Conservation (phyloP, 805 yeast species). For the Isabelozyma gotoi region DNA sequence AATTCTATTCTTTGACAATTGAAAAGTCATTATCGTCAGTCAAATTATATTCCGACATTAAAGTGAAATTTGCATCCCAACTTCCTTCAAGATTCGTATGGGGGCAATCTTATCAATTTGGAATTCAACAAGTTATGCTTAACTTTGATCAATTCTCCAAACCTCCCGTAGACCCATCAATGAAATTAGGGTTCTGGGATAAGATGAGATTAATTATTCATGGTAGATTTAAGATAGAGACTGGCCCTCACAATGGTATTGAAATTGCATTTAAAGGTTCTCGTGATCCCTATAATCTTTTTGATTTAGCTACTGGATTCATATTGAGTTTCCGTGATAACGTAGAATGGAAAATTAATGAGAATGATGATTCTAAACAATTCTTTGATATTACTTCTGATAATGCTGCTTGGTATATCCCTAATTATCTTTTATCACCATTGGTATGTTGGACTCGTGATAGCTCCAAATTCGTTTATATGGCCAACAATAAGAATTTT, state of each 20-base stretch:
- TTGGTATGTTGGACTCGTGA: slow-evolving; percentile 59
- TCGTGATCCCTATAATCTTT: slow-evolving; percentile 71
- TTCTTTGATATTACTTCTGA: slow-evolving; percentile 66
- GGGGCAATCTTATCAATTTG: slow-evolving; percentile 85
- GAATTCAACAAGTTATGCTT: slow-evolving; percentile 74
- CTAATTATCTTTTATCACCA: slow-evolving; percentile 61
- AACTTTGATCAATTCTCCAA: slow-evolving; percentile 82
- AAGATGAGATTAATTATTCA: slow-evolving; percentile 75
- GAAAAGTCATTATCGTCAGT: slow-evolving; percentile 77
- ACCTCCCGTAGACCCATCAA: slow-evolving; percentile 86
- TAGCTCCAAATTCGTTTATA: slow-evolving; percentile 40
- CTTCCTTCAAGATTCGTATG: slow-evolving; percentile 69
- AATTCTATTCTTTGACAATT: slow-evolving; percentile 56
- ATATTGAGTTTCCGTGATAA: slow-evolving; percentile 67
- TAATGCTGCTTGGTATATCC: slow-evolving; percentile 67
- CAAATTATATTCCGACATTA: slow-evolving; percentile 65
- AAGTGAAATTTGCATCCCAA: slow-evolving; percentile 52
- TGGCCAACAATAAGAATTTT: slow-evolving; percentile 45
- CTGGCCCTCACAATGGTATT: slow-evolving; percentile 50
- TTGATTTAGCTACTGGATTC: slow-evolving; percentile 73
- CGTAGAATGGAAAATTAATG: slow-evolving; percentile 61
- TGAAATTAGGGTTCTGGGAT: slow-evolving; percentile 91
- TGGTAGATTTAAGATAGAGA: slow-evolving; percentile 58
- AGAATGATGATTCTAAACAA: slow-evolving; percentile 63
- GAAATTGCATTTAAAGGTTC: slow-evolving; percentile 71